Evolutionary conservation across 768 basidiomycete species (phyloP).

Genomic region (Tulasnella sp.): DNA sequence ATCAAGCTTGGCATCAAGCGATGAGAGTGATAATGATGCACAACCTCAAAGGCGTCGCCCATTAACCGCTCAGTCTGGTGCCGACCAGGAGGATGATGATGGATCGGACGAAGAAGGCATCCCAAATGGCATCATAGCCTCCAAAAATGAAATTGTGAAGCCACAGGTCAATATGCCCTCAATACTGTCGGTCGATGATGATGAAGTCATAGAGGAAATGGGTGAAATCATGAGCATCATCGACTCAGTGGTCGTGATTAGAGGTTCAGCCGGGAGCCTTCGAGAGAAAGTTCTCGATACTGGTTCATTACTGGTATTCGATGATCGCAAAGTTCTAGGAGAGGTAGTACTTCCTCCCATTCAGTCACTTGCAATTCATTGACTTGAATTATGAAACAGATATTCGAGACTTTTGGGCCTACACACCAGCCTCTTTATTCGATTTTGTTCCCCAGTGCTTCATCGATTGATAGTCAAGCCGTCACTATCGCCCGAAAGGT

Average conservation of each 20-base stretch:
- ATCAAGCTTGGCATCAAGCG: neutral
- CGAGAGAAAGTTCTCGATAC: constrained; percentile 64
- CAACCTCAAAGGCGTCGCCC: neutral
- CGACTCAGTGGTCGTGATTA: constrained; percentile 59
- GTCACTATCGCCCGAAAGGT: constrained; percentile 36
- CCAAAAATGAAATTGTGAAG: constrained; percentile 31
- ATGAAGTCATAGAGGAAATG: constrained; percentile 58
- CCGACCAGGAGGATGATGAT: neutral
- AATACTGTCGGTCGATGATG: constrained; percentile 44
- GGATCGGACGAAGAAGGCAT: constrained; percentile 9
- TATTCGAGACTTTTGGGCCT: constrained; percentile 94
- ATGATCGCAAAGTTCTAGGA: constrained; percentile 80
- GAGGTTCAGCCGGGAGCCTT: constrained; percentile 37
- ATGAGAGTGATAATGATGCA: no score
- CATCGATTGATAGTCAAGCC: constrained; percentile 46
- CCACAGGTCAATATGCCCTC: constrained; percentile 36
- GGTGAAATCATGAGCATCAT: constrained; percentile 69
- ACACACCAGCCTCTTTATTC: constrained; percentile 83
- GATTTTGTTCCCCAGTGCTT: constrained; percentile 58
- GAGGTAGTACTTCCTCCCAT: constrained; percentile 42
- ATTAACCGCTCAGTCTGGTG: neutral
- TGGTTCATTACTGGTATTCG: constrained; percentile 82
- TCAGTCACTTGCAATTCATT: neutral
- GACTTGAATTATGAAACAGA: constrained; percentile 31
- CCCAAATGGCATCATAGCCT: neutral